These are phyloP conservation scores for Pseudogymnoascus sp. DNA, from an alignment of 2,329 filamentous ascomycete genomes.

Conservation along the genomic window DNA sequence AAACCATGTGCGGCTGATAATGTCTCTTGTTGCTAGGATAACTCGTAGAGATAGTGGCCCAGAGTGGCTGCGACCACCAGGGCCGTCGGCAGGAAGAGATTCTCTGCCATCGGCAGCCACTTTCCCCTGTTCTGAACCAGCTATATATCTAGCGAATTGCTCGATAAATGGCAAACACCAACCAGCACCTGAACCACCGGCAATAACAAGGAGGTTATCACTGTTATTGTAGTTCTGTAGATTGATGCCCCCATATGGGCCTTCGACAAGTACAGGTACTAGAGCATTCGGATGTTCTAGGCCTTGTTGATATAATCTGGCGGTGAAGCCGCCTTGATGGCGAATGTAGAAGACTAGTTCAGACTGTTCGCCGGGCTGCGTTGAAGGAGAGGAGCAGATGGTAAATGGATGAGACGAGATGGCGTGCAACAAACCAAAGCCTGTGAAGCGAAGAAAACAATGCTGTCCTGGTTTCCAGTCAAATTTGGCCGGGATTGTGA, in stretches of 20 bases:
- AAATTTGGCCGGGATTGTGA: constrained; percentile 36
- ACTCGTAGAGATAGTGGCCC: constrained; percentile 22
- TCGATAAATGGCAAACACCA: constrained; percentile 44
- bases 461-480: constrained; percentile 48
- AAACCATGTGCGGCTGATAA: constrained; percentile 31
- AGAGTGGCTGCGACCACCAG: background rate
- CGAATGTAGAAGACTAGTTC: constrained; percentile 48
- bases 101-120: background rate
- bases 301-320: constrained; percentile 35
- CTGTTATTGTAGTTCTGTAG: constrained; percentile 31
- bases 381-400: constrained; percentile 38
- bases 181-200: constrained; percentile 49
- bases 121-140: constrained; percentile 2
- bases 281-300: constrained; percentile 29
- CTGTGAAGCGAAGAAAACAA: constrained; percentile 38
- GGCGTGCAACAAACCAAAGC: constrained; percentile 17
- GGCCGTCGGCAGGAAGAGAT: background rate
- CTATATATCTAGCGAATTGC: constrained; percentile 10
- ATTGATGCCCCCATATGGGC: constrained; percentile 49
- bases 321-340: constrained; percentile 42
- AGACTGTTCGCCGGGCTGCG: constrained; percentile 13
- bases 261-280: constrained; percentile 45
- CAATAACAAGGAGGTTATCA: constrained; percentile 40
- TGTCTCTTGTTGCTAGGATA: constrained; percentile 32
- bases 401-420: constrained; percentile 36